These are phyloP conservation scores for Starmerella cellae DNA, from an alignment of 805 yeast genomes.

Conservation along the genomic window DNA sequence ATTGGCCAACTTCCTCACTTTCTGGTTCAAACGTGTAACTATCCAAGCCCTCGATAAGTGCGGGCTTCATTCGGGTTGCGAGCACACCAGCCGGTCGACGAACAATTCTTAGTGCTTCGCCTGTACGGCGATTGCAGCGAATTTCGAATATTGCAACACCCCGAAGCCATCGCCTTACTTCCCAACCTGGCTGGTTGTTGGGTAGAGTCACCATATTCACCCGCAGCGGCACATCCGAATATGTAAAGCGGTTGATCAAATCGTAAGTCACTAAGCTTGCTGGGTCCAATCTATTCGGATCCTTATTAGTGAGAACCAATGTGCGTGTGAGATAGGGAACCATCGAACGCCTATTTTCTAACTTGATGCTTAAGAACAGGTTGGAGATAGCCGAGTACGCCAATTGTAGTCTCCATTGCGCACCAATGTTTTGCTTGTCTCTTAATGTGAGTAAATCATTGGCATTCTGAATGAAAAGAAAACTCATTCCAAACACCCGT, in stretches of 20 bases:
- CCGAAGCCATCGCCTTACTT: constrained; percentile 39
- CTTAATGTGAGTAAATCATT: constrained; percentile 31
- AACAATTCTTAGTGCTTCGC: constrained; percentile 38
- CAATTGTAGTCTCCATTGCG: constrained; percentile 47
- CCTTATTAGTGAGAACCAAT: constrained; percentile 33
- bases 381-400: constrained; percentile 56
- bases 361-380: constrained; percentile 56
- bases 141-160: constrained; percentile 48
- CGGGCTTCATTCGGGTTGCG: constrained; percentile 14
- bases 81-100: constrained; percentile 55
- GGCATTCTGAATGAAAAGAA: constrained; percentile 63
- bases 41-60: neutral
- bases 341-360: constrained; percentile 44
- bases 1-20: constrained; percentile 6
- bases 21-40: neutral
- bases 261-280: constrained; percentile 54
- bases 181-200: constrained; percentile 21
- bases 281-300: constrained; percentile 31
- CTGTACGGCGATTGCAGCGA: constrained; percentile 39
- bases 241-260: constrained; percentile 52
- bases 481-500: constrained; percentile 70
- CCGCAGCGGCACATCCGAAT: constrained; percentile 45
- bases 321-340: constrained; percentile 52
- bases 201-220: constrained; percentile 26
- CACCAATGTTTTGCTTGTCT: constrained; percentile 27